A percentile compares a stretch with the other conserved stretches of the same genome.
phyloP scores from a whole-genome alignment of 139 green algal species.

The Chlamydomonas eustigma region DNA sequence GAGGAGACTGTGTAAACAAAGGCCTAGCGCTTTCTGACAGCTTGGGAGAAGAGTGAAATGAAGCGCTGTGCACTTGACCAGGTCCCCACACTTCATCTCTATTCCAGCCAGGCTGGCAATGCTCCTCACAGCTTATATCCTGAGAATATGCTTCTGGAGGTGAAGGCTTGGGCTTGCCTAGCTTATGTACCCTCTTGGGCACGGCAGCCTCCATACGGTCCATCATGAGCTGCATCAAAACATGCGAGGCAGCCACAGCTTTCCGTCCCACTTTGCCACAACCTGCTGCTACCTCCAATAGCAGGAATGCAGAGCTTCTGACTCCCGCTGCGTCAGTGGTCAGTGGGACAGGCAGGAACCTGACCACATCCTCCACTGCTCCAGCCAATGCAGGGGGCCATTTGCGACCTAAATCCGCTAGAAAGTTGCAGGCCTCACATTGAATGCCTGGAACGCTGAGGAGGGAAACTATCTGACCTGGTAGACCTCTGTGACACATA shows the following conservation, averaged over 20 bases:
- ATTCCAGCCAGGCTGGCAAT: too few species aligned
- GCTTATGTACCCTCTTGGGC: too few species aligned
- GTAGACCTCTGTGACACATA: not conserved
- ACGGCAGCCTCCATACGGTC: too few species aligned
- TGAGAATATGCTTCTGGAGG: too few species aligned
- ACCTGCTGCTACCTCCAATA: not conserved
- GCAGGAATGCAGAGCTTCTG: not conserved
- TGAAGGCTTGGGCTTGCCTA: too few species aligned
- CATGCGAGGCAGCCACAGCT: not conserved
- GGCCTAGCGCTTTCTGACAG: too few species aligned
- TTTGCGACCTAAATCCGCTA: not conserved
- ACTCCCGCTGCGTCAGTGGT: not conserved
- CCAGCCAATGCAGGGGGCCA: not conserved
- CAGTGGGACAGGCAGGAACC: not conserved
- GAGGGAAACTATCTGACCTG: not conserved
- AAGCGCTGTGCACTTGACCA: too few species aligned
- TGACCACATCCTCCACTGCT: not conserved
- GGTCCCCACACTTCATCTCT: too few species aligned
- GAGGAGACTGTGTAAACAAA: too few species aligned
- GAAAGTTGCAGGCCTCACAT: not conserved
- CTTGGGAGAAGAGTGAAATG: too few species aligned
- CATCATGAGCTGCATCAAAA: not conserved
- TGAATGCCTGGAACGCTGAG: not conserved
- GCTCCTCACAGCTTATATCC: too few species aligned
- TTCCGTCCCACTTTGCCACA: not conserved